Evolutionary conservation across 2,329 filamentous ascomycete genomes (phyloP), one percentile per base, ranked within the genome.

Genomic region (Amauroascus niger): DNA sequence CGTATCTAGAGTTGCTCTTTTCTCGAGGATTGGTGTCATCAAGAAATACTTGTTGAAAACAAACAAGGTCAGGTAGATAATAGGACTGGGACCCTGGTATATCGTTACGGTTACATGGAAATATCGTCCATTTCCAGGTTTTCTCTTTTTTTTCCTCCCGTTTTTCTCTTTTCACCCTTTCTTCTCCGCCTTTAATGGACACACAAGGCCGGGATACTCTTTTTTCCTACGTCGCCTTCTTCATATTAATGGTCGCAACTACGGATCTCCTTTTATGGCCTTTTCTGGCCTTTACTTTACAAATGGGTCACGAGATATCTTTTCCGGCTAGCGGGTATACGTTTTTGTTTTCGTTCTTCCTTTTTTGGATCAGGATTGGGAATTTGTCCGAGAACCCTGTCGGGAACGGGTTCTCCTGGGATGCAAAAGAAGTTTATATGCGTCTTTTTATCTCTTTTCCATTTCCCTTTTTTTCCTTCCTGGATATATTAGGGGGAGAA

Each of bases 401-500:
- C 28, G 35, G 37, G 48, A 43, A 50, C 48, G 28, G 35, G 35
- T 20, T 50, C 37, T 50, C 26, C 4, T 37, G 13, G 22, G 14
- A n/a, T 18, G 35, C 20, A 14, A 32, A 22, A 30, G 20, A n/a
- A 39, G n/a, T 44, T 44, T 44, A 41, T 18, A 43, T 35, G 41
- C 22, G 9, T 2, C n/a, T 11, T 33, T 20, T 43, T 11, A 16
- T 11, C 46, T 11, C 9, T 28, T 40, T 22, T 33, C 4, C 13
- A 4, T 18, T 16, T 16, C 22, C 14, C 35, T 22, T 20, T 48
- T 39, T 6, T 16, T 3, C 16, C 44, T 39, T 30, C 45, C 37
- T 55, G 54, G 49, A 52, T 46, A 52, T 52, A 52, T 46, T 52
- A 45, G n/a, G 11, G 35, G n/a, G 35, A 39, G 13, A 39, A 37